Conservation (phyloP, 495 filamentous ascomycete genomes). For the Thermothielavioides terrestris region DNA sequence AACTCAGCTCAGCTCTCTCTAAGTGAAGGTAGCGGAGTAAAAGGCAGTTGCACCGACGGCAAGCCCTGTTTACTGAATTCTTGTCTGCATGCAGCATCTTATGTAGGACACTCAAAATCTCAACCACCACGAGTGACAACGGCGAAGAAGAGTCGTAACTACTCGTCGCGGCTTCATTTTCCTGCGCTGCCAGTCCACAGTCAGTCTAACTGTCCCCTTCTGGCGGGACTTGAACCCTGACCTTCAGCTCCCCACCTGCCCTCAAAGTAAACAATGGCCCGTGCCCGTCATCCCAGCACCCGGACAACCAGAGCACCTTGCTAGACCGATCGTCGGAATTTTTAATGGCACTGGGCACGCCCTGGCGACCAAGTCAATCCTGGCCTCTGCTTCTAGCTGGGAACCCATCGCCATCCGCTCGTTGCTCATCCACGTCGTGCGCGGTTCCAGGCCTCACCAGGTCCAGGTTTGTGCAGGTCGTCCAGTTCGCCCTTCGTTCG, state of each 20-base stretch:
- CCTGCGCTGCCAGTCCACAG: too few relatives aligned
- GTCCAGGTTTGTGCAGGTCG: too few relatives aligned
- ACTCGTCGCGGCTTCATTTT: neutral
- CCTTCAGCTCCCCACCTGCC: slow-evolving; percentile 3
- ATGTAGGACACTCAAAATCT: too few relatives aligned
- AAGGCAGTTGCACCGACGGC: neutral
- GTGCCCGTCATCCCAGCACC: slow-evolving; percentile 21
- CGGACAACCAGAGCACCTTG: slow-evolving; percentile 19
- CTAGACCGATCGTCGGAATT: neutral
- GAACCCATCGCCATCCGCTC: slow-evolving; percentile 8
- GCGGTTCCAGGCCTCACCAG: too few relatives aligned
- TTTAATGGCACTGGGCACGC: slow-evolving; percentile 11
- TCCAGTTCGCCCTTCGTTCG: neutral
- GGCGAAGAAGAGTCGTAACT: too few relatives aligned
- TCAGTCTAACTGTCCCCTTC: too few relatives aligned
- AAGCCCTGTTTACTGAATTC: too few relatives aligned
- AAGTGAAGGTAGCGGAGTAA: too few relatives aligned
- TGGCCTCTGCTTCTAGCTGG: neutral
- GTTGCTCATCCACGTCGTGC: neutral
- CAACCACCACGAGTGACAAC: too few relatives aligned
- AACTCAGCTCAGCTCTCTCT: too few relatives aligned
- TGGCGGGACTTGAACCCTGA: neutral
- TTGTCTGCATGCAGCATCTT: too few relatives aligned
- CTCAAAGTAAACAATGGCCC: slow-evolving; percentile 30
- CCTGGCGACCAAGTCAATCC: neutral